phyloP scores from a whole-genome alignment of 768 basidiomycete genomes.

The Rossbeevera mucosa region DNA sequence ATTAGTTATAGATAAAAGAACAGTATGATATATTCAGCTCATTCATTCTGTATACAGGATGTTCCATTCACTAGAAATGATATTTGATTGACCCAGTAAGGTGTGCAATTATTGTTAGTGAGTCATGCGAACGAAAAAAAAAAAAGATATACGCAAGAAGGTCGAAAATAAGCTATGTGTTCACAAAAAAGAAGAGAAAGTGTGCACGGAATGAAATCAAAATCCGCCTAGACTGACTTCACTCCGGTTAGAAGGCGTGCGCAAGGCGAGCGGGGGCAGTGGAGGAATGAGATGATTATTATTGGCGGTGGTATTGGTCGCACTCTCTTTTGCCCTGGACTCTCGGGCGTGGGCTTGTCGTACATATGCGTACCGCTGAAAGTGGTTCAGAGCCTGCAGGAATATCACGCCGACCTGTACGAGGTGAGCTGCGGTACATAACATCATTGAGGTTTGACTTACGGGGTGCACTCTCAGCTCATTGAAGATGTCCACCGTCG shows the following conservation, averaged over 20 bases:
- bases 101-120: not conserved
- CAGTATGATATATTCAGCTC: too few relatives aligned
- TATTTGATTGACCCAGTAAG: not conserved
- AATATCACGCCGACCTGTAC: conserved; percentile 73
- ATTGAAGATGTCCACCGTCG: conserved; percentile 81
- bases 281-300: conserved; percentile 35
- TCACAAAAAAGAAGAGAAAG: not conserved
- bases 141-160: conserved; percentile 26
- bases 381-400: conserved; percentile 77
- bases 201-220: conserved; percentile 14
- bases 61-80: not conserved
- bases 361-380: conserved; percentile 84
- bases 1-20: too few relatives aligned
- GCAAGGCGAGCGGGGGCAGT: conserved; percentile 22
- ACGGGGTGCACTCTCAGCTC: conserved; percentile 75
- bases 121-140: conserved; percentile 3
- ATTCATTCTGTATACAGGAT: too few relatives aligned
- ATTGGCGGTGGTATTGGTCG: conserved; percentile 9
- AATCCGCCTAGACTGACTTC: conserved; percentile 39
- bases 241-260: conserved; percentile 44
- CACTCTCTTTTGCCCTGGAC: conserved; percentile 31
- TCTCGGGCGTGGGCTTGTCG: conserved; percentile 74
- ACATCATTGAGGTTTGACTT: conserved; percentile 22
- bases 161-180: conserved; percentile 28
- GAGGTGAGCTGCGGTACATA: not conserved